A percentile compares a stretch with the other conserved stretches of the same genome.
phyloP scores from a whole-genome alignment of 2,329 filamentous ascomycete genomes.

The Colletotrichum paranaense region DNA sequence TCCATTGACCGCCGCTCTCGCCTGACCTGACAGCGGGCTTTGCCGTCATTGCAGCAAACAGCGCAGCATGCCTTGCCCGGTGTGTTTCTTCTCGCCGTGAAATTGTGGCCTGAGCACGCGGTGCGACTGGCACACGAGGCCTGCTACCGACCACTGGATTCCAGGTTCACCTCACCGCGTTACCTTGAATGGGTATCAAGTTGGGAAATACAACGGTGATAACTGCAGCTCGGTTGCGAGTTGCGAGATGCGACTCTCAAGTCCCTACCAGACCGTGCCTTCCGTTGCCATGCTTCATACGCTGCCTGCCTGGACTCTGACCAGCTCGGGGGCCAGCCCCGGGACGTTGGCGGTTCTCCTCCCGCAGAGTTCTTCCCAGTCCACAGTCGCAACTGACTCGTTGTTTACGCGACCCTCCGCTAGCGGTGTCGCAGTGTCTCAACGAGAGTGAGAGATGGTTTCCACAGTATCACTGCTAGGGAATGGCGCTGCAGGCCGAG shows the following conservation, averaged over 20 bases:
- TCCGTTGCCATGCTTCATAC: background rate
- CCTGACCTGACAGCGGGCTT: conserved; percentile 30
- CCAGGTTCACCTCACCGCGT: background rate
- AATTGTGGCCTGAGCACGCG: background rate
- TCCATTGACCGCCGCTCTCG: conserved; percentile 14
- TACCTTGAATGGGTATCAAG: conserved; percentile 12
- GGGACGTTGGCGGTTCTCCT: background rate
- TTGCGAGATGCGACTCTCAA: background rate
- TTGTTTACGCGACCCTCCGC: conserved; percentile 1
- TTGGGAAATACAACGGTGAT: background rate
- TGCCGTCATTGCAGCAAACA: conserved; percentile 23
- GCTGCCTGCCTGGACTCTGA: background rate
- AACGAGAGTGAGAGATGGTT: conserved; percentile 7
- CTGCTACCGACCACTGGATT: background rate
- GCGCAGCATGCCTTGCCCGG: background rate
- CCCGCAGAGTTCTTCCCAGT: background rate
- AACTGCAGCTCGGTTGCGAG: background rate
- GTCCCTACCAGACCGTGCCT: background rate
- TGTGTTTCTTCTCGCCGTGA: background rate
- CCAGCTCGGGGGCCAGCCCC: background rate
- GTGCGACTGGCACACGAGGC: background rate
- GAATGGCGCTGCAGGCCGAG: conserved; percentile 10
- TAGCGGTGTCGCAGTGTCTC: conserved; percentile 23
- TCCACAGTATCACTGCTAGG: background rate
- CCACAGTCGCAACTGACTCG: conserved; percentile 18